Evolutionary conservation across 176 grass and related monocot species (phyloP).

Genomic region (Bolboschoenus planiculmis): DNA sequence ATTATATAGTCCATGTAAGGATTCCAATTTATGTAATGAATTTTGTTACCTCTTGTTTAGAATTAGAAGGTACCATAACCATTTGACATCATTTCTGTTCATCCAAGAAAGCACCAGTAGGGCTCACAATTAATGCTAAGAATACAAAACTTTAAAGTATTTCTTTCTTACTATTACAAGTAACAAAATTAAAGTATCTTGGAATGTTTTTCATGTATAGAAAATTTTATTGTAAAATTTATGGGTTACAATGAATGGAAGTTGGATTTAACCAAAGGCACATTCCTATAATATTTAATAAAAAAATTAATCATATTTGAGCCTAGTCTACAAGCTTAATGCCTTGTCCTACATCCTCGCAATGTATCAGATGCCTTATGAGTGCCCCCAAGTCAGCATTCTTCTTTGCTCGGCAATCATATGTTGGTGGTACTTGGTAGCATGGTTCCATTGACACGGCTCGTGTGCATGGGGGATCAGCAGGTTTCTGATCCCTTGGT

Average conservation of each 20-base stretch:
- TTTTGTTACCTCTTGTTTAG: background rate
- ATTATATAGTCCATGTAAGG: background rate
- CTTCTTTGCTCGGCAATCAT: conserved; percentile 52
- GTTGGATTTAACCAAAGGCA: background rate
- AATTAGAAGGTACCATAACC: background rate
- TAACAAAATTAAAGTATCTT: background rate
- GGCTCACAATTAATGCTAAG: background rate
- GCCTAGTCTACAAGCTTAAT: conserved; percentile 43
- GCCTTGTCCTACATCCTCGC: conserved; percentile 46
- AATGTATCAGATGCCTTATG: conserved; percentile 39
- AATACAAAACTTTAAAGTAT: background rate
- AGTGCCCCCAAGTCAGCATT: conserved; percentile 34
- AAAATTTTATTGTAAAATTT: background rate
- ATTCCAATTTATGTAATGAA: background rate
- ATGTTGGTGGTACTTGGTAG: conserved; percentile 49
- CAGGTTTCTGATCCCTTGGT: conserved; percentile 30
- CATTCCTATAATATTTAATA: background rate
- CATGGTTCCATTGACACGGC: conserved; percentile 78
- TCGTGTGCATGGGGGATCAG: conserved; percentile 26
- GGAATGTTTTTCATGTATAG: background rate
- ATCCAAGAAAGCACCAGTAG: background rate
- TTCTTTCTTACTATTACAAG: too few species aligned
- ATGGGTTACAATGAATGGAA: background rate
- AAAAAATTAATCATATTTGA: background rate
- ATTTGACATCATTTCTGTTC: background rate